These are phyloP conservation scores for Funneliformis mosseae DNA, from an alignment of 192 early-diverging fungal species.

Conservation along the genomic window DNA sequence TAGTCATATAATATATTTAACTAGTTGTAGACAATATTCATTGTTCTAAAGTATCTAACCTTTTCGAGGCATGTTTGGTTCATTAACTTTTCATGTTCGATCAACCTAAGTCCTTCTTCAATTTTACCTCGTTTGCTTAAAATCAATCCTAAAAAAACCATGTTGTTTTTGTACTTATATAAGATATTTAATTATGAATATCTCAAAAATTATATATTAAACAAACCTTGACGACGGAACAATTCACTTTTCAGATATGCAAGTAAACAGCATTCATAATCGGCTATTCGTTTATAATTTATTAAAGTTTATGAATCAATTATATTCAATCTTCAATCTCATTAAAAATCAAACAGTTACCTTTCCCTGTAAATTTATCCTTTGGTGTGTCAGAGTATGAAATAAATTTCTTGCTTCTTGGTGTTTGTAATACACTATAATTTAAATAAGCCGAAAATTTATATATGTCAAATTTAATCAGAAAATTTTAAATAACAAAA, in stretches of 20 bases:
- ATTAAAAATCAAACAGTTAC: slow-evolving; percentile 16
- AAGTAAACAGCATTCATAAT: slow-evolving; percentile 50
- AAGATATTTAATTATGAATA: background rate
- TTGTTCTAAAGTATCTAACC: slow-evolving; percentile 25
- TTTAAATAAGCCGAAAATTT: background rate
- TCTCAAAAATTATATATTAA: background rate
- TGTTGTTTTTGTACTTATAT: background rate
- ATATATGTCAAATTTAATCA: background rate
- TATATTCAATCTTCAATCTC: background rate
- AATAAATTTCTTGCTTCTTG: slow-evolving; percentile 47
- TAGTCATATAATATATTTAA: background rate
- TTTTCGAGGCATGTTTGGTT: slow-evolving; percentile 43
- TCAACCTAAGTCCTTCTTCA: slow-evolving; percentile 40
- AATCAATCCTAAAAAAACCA: slow-evolving; percentile 31
- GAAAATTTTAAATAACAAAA: background rate
- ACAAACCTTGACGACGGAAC: slow-evolving; percentile 42
- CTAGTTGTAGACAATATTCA: background rate
- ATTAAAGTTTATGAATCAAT: background rate
- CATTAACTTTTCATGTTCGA: slow-evolving; percentile 28
- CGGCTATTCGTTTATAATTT: background rate
- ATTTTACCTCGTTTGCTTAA: slow-evolving; percentile 44
- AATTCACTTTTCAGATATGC: slow-evolving; percentile 48
- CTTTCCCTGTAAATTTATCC: background rate
- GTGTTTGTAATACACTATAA: slow-evolving; percentile 50
- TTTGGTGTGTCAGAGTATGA: background rate